Conservation (phyloP, 2,329 filamentous ascomycete genomes). For the Aspergillus intermedius region DNA sequence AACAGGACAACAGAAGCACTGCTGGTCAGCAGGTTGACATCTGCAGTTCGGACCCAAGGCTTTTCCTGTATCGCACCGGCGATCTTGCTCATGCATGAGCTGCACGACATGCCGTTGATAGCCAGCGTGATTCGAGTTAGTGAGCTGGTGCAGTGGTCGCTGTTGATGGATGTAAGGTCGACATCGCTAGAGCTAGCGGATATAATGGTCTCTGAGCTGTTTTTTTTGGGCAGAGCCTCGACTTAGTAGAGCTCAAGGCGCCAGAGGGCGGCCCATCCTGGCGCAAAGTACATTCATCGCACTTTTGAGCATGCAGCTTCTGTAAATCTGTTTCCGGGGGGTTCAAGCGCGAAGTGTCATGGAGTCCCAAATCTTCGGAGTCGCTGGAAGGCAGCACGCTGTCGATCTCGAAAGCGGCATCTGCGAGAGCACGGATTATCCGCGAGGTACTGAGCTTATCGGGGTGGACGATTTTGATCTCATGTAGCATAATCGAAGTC, state of each 20-base stretch:
- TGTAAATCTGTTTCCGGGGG: no score
- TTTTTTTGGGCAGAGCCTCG: no score
- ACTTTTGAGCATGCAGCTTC: no score
- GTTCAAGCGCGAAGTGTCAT: not conserved
- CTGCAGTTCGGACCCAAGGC: conserved; percentile 3
- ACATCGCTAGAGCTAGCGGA: no score
- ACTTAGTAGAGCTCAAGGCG: no score
- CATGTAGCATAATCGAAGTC: not conserved
- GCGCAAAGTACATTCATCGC: no score
- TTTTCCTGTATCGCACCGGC: conserved; percentile 3
- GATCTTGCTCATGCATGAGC: conserved; percentile 1
- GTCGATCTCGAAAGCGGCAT: not conserved
- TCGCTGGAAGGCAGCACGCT: not conserved
- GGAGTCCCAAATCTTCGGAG: not conserved
- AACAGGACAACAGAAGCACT: conserved; percentile 6
- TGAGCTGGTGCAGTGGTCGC: no score
- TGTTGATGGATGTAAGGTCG: no score
- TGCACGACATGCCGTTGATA: no score
- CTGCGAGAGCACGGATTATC: not conserved
- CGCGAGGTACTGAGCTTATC: not conserved
- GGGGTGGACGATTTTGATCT: not conserved
- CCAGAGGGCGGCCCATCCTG: no score
- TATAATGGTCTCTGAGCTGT: no score
- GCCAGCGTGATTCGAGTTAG: no score
- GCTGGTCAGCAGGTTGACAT: conserved; percentile 8